Evolutionary conservation across 768 basidiomycete species (phyloP).

Genomic region (Calvatia gigantea): DNA sequence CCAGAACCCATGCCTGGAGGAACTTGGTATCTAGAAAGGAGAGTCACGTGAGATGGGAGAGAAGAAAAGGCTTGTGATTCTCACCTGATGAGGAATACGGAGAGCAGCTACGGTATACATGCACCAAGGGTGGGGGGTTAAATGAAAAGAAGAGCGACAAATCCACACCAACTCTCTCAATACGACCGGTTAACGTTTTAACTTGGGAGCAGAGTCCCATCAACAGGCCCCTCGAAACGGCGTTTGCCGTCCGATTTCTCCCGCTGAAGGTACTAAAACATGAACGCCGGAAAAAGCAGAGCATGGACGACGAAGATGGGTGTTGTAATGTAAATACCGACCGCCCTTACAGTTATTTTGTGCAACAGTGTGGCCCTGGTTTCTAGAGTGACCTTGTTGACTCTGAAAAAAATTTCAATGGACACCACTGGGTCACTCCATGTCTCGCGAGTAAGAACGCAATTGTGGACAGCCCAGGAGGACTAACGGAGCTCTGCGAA

Average conservation of each 20-base stretch:
- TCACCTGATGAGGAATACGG: slow-evolving; percentile 9
- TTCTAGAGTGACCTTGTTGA: too few relatives aligned
- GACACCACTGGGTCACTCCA: too few relatives aligned
- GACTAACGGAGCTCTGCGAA: too few relatives aligned
- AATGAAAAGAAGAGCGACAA: background rate
- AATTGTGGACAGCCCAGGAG: too few relatives aligned
- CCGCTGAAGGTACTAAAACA: slow-evolving; percentile 13
- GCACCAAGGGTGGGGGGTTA: background rate
- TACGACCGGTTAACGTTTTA: background rate
- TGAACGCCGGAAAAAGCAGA: slow-evolving; percentile 1
- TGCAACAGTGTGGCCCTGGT: too few relatives aligned
- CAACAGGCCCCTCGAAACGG: slow-evolving; percentile 15
- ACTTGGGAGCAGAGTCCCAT: background rate
- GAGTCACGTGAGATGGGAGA: slow-evolving; percentile 29
- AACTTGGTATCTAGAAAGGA: slow-evolving; percentile 22
- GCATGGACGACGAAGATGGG: too few relatives aligned
- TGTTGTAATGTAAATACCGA: too few relatives aligned
- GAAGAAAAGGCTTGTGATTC: slow-evolving; percentile 7
- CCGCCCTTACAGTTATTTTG: too few relatives aligned
- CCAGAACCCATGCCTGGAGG: slow-evolving; percentile 14
- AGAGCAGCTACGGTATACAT: slow-evolving; percentile 10
- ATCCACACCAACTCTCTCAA: background rate
- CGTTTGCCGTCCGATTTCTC: slow-evolving; percentile 23
- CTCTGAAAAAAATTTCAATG: too few relatives aligned
- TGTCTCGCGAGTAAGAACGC: too few relatives aligned